Conservation (phyloP, 306 rosid genomes). For the Begonia fuchsioides region DNA sequence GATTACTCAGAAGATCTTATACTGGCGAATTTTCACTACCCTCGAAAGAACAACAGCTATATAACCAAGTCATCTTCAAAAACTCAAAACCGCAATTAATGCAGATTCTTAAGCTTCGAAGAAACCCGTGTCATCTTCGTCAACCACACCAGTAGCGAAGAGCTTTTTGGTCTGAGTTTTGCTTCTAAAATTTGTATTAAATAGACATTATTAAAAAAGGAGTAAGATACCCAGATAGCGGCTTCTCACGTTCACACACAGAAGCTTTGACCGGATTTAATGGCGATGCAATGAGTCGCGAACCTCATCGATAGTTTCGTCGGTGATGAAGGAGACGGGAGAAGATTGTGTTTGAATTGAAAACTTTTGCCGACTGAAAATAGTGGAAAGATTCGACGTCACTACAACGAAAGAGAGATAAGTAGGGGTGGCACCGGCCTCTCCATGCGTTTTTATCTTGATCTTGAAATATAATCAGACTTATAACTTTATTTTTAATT, state of each 20-base stretch:
- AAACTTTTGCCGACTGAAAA: too few relatives aligned
- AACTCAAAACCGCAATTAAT: not conserved
- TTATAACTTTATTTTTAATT: too few relatives aligned
- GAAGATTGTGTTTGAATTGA: too few relatives aligned
- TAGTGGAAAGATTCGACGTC: too few relatives aligned
- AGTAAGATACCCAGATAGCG: not conserved
- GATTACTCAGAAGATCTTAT: constrained; percentile 12
- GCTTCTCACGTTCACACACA: not conserved
- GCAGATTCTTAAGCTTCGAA: not conserved
- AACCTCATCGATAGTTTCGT: too few relatives aligned
- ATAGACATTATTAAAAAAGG: not conserved
- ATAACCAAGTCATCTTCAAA: constrained; percentile 4
- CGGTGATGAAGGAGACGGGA: too few relatives aligned
- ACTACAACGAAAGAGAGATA: too few relatives aligned
- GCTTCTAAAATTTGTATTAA: not conserved
- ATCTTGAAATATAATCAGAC: too few relatives aligned
- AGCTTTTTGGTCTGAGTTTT: not conserved
- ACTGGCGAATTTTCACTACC: constrained; percentile 9
- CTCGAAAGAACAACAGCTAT: not conserved
- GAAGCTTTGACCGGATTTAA: too few relatives aligned
- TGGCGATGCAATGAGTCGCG: too few relatives aligned
- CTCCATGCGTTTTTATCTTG: too few relatives aligned
- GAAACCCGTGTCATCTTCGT: not conserved
- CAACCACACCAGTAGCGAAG: not conserved
- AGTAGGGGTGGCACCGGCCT: too few relatives aligned